Base-by-base conservation (phyloP, 1,284 basidiomycete species). In the Fomitiporia mediterranea region DNA sequence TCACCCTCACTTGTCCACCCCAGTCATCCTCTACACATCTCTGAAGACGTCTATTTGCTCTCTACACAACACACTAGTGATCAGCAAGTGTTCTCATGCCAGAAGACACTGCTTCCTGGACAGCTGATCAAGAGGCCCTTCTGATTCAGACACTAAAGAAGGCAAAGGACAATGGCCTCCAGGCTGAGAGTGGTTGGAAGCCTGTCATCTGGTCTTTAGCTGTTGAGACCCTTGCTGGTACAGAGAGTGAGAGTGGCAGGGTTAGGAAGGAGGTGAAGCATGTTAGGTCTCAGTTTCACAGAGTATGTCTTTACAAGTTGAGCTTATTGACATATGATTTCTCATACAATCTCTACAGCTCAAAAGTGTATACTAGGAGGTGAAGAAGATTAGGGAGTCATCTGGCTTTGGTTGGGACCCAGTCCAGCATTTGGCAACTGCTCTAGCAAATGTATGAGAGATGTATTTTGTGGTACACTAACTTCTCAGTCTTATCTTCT, bases 351-450 rank as follows among this genome's bases (percentile, higher is more conserved):
- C 6, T 52, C 4, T 25, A 6, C 40, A 69, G 68, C 62, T 71
- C 48, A 71, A 71, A 60, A 63, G 61, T 28, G 64, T 66, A 7
- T 69, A 60, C 48, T 49, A 57, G n/a, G 44, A 52, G 1, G 65
- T 70, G 13, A 62, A 63, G 15, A 35, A 58, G 8, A 60, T 71
- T 1, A 57, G 62, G 2, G 56, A 56, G 0, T 53, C 43, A 13
- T 71, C 69, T 19, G 70, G 70, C 1, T 71, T 69, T 64, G 70
- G 71, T 1, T 72, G 70, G 70, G 65, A 72, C 64, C 62, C 62
- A 42, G 61, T 21, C 2, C 42, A 50, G 7, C 32, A 62, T 5
- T 37, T 67, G 4, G 67, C 69, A 3, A 67, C 63, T 27, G 68
- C 68, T 13, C 40, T 56, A 9, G 64, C 65, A 27, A 55, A 62